Evolutionary conservation across 164 flowering plant genomes (phyloP).

Genomic region (Vitis vinifera): ASM3070453v1 NC_081810.1:9631501-9632000

Average conservation of each 20-base stretch:
- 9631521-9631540: conserved; percentile 63
- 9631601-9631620: conserved; percentile 1
- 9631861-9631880: conserved; percentile 18
- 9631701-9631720: conserved; percentile 9
- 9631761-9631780: conserved; percentile 11
- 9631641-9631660: conserved; percentile 19
- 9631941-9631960: conserved; percentile 15
- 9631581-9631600: conserved; percentile 25
- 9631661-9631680: conserved; percentile 12
- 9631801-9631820: neutral
- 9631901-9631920: conserved; percentile 15
- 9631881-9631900: conserved; percentile 13
- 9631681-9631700: conserved; percentile 8
- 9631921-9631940: conserved; percentile 9
- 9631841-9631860: conserved; percentile 13
- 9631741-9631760: conserved; percentile 16
- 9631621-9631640: conserved; percentile 10
- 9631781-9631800: conserved; percentile 1
- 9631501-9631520: conserved; percentile 81
- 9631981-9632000: too few relatives aligned
- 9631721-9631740: conserved; percentile 16
- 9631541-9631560: conserved; percentile 81
- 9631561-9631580: conserved; percentile 77
- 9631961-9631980: too few relatives aligned
- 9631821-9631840: conserved; percentile 7